phyloP scores from a whole-genome alignment of 768 basidiomycete species.

The Clathrus columnatus region DNA sequence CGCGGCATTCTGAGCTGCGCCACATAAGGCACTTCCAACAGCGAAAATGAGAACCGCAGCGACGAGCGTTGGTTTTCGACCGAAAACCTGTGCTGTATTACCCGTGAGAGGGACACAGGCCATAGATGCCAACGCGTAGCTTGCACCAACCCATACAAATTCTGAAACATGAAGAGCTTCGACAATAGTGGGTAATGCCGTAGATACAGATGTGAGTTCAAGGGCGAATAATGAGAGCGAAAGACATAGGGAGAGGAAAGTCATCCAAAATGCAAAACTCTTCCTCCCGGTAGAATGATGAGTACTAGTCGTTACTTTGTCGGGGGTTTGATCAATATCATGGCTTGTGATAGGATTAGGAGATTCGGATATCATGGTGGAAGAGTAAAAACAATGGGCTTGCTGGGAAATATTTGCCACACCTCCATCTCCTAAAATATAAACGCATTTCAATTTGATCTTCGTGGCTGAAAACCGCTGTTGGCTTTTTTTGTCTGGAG shows the following conservation, averaged over 20 bases:
- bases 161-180: slow-evolving; percentile 17
- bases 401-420: no score
- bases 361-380: no score
- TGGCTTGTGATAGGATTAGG: no score
- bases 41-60: slow-evolving; percentile 24
- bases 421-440: no score
- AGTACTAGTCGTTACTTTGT: no score
- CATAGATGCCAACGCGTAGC: slow-evolving; percentile 27
- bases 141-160: slow-evolving; percentile 21
- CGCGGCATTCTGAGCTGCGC: slow-evolving; percentile 29
- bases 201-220: slow-evolving; percentile 22
- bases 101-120: slow-evolving; percentile 27
- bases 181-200: slow-evolving; percentile 19
- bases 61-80: slow-evolving; percentile 25
- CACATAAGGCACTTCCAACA: slow-evolving; percentile 30
- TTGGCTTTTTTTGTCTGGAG: no score
- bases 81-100: slow-evolving; percentile 25
- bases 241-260: slow-evolving; percentile 19
- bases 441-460: no score
- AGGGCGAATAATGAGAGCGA: slow-evolving; percentile 20
- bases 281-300: no score
- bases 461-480: no score
- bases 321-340: no score
- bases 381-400: no score
- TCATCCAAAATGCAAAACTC: slow-evolving; percentile 26